These are phyloP conservation scores for Pichia gijzeniarum DNA, from an alignment of 805 yeast species.

Conservation along the genomic window DNA sequence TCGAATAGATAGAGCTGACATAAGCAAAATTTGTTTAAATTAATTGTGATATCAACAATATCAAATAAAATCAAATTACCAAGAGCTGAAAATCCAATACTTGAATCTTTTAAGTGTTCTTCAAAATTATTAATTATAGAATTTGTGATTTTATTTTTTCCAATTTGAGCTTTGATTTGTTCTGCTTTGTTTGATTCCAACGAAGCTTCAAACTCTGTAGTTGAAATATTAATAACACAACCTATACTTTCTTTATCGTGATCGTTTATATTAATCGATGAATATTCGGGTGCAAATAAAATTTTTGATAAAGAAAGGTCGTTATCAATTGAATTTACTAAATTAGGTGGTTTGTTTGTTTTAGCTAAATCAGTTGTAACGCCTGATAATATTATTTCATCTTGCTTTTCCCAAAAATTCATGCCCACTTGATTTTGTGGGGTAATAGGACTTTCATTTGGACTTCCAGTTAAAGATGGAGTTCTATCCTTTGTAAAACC, in stretches of 20 bases:
- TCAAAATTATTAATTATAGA: constrained; percentile 18
- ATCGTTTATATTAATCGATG: constrained; percentile 16
- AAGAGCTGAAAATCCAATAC: constrained; percentile 19
- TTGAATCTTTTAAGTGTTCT: constrained; percentile 5
- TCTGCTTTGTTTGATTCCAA: constrained; percentile 18
- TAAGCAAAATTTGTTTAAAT: constrained; percentile 1
- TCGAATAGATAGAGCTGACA: constrained; percentile 23
- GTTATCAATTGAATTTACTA: neutral
- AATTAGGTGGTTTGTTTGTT: neutral
- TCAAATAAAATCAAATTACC: constrained; percentile 25
- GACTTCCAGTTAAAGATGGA: too few species aligned
- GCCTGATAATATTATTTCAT: neutral
- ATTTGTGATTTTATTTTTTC: constrained; percentile 21
- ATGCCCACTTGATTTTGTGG: constrained; percentile 23
- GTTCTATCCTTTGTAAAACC: neutral
- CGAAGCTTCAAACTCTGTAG: constrained; percentile 24
- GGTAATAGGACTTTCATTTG: constrained; percentile 16
- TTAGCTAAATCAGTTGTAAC: neutral
- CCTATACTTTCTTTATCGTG: constrained; percentile 12
- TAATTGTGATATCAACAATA: constrained; percentile 15
- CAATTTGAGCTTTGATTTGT: constrained; percentile 14
- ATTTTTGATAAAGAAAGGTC: constrained; percentile 17
- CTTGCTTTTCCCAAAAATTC: constrained; percentile 15
- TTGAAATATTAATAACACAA: constrained; percentile 21
- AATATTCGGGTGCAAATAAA: constrained; percentile 23